These are phyloP conservation scores for Alternaria incomplexa DNA, from an alignment of 2,329 filamentous ascomycete species.

Conservation along the genomic window DNA sequence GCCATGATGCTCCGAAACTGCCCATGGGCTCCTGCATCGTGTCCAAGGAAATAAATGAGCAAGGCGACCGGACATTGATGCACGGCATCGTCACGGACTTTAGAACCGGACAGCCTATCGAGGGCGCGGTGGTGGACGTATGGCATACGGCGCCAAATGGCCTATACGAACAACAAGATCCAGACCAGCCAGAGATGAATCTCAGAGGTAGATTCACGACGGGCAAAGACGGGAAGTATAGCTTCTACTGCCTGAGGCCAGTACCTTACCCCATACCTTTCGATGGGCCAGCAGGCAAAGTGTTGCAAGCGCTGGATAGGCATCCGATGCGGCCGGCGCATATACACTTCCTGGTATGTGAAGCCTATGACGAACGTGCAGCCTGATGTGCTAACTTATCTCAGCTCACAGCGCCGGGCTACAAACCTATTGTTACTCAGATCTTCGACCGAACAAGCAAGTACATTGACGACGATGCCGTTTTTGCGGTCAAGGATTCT, in stretches of 20 bases:
- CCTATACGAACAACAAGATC: constrained; percentile 72
- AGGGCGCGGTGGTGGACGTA: constrained; percentile 72
- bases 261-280: constrained; percentile 61
- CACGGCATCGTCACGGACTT: constrained; percentile 67
- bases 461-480: constrained; percentile 65
- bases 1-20: constrained; percentile 71
- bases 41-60: constrained; percentile 48
- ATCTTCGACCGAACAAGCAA: constrained; percentile 73
- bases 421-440: constrained; percentile 76
- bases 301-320: constrained; percentile 64
- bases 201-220: constrained; percentile 75
- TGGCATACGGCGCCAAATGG: constrained; percentile 82
- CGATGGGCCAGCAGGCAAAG: constrained; percentile 65
- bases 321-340: constrained; percentile 68
- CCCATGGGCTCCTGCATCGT: constrained; percentile 74
- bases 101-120: constrained; percentile 67
- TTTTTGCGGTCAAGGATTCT: constrained; percentile 66
- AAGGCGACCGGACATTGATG: constrained; percentile 66
- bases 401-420: constrained; percentile 61
- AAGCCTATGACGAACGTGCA: background rate
- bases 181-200: constrained; percentile 73
- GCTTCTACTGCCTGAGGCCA: constrained; percentile 51
- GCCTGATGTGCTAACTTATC: constrained; percentile 1
- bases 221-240: constrained; percentile 67
- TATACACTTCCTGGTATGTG: constrained; percentile 65